Evolutionary conservation across 148 eudicot genomes (phyloP).

Genomic region (Chenopodium suecicum): DNA sequence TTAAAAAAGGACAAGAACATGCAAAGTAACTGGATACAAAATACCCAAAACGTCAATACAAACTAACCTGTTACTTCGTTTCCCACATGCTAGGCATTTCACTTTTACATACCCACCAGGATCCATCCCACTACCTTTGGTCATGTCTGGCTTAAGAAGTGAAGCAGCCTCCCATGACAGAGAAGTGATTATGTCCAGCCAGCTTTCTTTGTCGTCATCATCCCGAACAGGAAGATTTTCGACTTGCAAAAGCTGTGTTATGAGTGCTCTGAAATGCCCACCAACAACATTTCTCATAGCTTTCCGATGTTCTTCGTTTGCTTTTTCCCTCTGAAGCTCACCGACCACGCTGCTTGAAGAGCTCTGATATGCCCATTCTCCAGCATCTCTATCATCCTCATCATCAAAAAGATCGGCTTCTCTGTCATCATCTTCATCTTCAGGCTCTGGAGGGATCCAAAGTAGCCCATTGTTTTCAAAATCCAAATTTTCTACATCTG

Average conservation of each 20-base stretch:
- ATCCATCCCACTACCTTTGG: slow-evolving; percentile 95
- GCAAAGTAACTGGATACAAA: neutral
- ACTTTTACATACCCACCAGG: slow-evolving; percentile 96
- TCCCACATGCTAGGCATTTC: slow-evolving; percentile 86
- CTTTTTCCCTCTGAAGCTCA: slow-evolving; percentile 67
- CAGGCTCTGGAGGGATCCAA: slow-evolving; percentile 98
- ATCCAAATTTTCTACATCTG: slow-evolving; percentile 71
- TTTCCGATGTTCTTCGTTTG: slow-evolving; percentile 76
- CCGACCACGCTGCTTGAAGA: slow-evolving; percentile 62
- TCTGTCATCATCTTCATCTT: slow-evolving; percentile 86
- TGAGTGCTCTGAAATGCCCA: slow-evolving; percentile 84
- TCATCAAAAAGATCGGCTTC: slow-evolving; percentile 58
- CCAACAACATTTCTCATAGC: slow-evolving; percentile 82
- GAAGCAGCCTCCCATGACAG: slow-evolving; percentile 97
- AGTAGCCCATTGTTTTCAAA: slow-evolving; percentile 87
- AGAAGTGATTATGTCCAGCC: slow-evolving; percentile 89
- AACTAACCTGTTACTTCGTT: slow-evolving; percentile 75
- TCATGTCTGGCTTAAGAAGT: slow-evolving; percentile 87
- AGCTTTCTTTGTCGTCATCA: slow-evolving; percentile 65
- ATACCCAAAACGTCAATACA: slow-evolving; percentile 2
- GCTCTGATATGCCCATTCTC: slow-evolving; percentile 78
- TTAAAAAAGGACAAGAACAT: neutral
- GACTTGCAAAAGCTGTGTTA: slow-evolving; percentile 85
- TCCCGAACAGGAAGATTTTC: slow-evolving; percentile 72
- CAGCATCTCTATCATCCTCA: slow-evolving; percentile 62